Evolutionary conservation across 2,329 filamentous ascomycete species (phyloP).

Genomic region (Monosporascus sp.): DNA sequence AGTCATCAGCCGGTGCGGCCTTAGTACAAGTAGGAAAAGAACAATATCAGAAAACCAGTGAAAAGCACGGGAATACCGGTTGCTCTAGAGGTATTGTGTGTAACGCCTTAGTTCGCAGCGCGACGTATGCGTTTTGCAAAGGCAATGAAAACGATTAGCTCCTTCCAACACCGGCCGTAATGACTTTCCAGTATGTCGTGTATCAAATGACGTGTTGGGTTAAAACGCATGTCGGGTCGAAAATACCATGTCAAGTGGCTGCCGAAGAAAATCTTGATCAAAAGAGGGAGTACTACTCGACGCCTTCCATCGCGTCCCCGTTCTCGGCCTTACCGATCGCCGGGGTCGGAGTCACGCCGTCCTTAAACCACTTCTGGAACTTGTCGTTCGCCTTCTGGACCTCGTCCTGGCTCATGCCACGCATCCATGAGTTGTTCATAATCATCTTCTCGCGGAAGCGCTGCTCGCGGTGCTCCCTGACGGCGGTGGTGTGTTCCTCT

Average conservation of each 20-base stretch:
- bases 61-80: no score
- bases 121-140: no score
- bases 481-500: constrained; percentile 51
- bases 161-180: constrained; percentile 12
- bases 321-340: constrained; percentile 20
- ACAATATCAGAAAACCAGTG: no score
- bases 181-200: constrained; percentile 8
- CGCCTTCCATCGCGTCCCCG: constrained; percentile 16
- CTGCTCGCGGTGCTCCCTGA: constrained; percentile 59
- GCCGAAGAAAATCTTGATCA: neutral
- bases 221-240: no score
- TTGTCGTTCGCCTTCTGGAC: constrained; percentile 70
- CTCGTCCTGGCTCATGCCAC: constrained; percentile 72
- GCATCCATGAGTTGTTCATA: constrained; percentile 74
- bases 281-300: constrained; percentile 8
- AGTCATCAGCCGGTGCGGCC: neutral
- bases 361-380: constrained; percentile 49
- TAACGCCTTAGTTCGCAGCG: no score
- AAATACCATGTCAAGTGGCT: neutral
- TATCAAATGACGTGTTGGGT: constrained; percentile 1
- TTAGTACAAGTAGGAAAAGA: neutral
- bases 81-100: no score
- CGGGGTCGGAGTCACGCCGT: constrained; percentile 37
- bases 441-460: constrained; percentile 77
- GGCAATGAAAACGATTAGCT: neutral